Evolutionary conservation across 2,329 filamentous ascomycete genomes (phyloP).

Genomic region (Pseudogymnoascus sp.): DNA sequence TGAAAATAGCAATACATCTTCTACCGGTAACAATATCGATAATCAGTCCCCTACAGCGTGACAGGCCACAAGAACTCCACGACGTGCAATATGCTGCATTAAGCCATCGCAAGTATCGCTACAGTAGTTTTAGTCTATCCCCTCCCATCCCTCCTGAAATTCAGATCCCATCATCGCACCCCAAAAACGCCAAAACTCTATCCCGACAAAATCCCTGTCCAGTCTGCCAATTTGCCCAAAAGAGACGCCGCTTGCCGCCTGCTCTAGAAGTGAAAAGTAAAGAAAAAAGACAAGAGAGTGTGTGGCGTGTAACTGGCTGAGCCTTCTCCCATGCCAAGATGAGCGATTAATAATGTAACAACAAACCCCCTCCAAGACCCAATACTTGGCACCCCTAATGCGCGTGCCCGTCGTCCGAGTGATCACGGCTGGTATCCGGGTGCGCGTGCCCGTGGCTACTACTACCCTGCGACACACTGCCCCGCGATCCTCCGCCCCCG

Average conservation of each 20-base stretch:
- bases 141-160: background rate
- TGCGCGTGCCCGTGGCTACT: constrained; percentile 5
- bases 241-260: background rate
- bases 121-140: background rate
- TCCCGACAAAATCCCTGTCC: background rate
- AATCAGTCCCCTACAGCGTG: background rate
- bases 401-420: constrained; percentile 6
- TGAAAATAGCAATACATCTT: background rate
- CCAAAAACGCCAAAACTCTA: background rate
- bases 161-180: background rate
- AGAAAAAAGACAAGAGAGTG: background rate
- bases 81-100: background rate
- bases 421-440: background rate
- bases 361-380: background rate
- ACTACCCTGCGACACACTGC: background rate
- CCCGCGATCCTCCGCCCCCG: background rate
- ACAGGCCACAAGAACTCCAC: background rate
- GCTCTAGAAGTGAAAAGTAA: background rate
- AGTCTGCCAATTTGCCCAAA: background rate
- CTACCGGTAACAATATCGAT: background rate
- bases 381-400: background rate
- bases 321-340: background rate
- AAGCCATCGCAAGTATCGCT: background rate
- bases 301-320: background rate
- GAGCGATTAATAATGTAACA: constrained; percentile 2